Percentiles rank a stretch among this genome's conserved stretches.
These are phyloP conservation scores for Dryadomyces sulphureus DNA, from an alignment of 2,329 filamentous ascomycete genomes.

Conservation along the genomic window DNA sequence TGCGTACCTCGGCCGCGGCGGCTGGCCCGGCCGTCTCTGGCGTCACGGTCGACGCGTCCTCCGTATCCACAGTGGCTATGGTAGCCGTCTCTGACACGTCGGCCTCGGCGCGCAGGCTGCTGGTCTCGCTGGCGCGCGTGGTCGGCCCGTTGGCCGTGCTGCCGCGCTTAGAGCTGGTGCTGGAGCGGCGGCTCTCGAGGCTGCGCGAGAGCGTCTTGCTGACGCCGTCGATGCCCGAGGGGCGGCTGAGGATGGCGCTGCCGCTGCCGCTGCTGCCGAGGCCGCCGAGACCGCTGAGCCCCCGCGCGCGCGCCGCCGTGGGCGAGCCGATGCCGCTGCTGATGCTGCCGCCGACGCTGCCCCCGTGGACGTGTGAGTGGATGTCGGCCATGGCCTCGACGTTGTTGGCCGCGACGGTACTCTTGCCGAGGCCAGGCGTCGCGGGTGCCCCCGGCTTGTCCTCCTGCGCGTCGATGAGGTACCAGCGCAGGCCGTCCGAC, in stretches of 20 bases:
- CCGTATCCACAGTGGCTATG: not conserved
- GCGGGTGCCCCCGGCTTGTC: conserved; percentile 83
- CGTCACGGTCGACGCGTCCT: not conserved
- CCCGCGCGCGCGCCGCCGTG: too few relatives aligned
- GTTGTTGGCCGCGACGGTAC: conserved; percentile 74
- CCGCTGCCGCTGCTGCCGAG: conserved; percentile 17
- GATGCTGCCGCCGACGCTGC: conserved; percentile 11
- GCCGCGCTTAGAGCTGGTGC: conserved; percentile 57
- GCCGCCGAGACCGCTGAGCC: too few relatives aligned
- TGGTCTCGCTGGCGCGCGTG: conserved; percentile 42
- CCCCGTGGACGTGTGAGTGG: conserved; percentile 31
- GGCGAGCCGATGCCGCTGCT: too few relatives aligned
- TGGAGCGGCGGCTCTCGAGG: conserved; percentile 80
- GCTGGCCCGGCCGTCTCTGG: not conserved
- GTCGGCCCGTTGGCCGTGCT: conserved; percentile 13
- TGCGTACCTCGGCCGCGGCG: conserved; percentile 36
- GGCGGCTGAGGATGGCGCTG: conserved; percentile 14
- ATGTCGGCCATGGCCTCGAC: conserved; percentile 74
- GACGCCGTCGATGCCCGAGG: conserved; percentile 52
- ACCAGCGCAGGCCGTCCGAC: conserved; percentile 90
- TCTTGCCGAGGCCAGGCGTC: conserved; percentile 85
- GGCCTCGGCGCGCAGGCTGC: conserved; percentile 32
- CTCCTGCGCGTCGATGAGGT: conserved; percentile 82
- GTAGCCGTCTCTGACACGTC: conserved; percentile 21
- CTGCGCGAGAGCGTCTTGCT: conserved; percentile 74